Base-by-base conservation (phyloP, 2,329 filamentous ascomycete genomes). In the Gaeumannomyces tritici region DNA sequence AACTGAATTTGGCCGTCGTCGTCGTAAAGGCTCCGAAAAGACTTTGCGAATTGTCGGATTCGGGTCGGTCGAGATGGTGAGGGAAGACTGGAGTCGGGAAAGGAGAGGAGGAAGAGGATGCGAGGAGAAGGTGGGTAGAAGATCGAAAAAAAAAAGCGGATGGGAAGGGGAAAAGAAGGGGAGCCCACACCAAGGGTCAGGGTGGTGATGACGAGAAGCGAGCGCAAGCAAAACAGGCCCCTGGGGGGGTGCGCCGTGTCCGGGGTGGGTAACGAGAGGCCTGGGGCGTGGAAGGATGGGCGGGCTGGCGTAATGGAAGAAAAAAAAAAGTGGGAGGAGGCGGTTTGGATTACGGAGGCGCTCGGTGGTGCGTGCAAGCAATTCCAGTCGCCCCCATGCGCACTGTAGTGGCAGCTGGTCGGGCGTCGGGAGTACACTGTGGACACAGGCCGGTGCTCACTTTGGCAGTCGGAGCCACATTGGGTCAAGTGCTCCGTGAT, bases 1-100 rank as follows among this genome's bases (percentile, higher is more conserved):
- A 75, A 75, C 61, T 70, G 68, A 75, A 75, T 75, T 73, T 75
- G 72, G 72, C 68, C 71, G 73, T 64, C 67, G 67, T 65, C 61
- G 31, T 59, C 57, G 57, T 31, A 59, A 59, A 35, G 31, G 11
- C 57, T 59, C 26, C 51, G 59, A 35, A 54, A 60, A 60, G 59
- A 59, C 57, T 35, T 60, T 54, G 24, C 47, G 65, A 65, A 65
- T 74, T 65, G 73, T 70, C 69, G 72, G 73, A 74, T 75, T 75
- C 73, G 71, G 71, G 26, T 33, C 47, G 31, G 47, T 31, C 31
- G 28, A 55, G 59, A 59, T 59, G 51, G 59, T 56, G 24, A 60
- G 27, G 65, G 67, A 68, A 65, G 71, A 70, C 72, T 71, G 69
- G 68, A 68, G 66, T 62, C 63, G 65, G 57, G 27, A 55, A 56